Percentiles rank a stretch among this genome's conserved stretches.
Evolutionary conservation across 2,329 filamentous ascomycete species (phyloP).

Genomic region (Sphaerulina vaccinii): DNA sequence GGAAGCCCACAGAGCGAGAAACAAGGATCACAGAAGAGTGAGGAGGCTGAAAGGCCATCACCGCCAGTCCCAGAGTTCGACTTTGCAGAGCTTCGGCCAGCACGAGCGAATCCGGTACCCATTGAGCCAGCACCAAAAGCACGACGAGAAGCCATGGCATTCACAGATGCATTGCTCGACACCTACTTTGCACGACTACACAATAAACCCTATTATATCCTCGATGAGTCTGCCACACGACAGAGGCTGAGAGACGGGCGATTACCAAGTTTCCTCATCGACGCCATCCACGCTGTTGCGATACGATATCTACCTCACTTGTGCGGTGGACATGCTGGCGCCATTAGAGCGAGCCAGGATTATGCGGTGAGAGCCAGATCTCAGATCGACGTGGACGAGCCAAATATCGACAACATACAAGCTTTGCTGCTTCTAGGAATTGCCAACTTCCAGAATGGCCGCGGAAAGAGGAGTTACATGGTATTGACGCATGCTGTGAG

Average conservation of each 20-base stretch:
- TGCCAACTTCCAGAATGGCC: conserved; percentile 73
- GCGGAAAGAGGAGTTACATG: conserved; percentile 86
- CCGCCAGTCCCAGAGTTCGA: conserved; percentile 8
- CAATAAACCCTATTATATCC: conserved; percentile 76
- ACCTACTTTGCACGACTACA: conserved; percentile 78
- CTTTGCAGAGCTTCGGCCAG: conserved; percentile 8
- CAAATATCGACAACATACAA: conserved; percentile 75
- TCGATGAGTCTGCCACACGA: conserved; percentile 73
- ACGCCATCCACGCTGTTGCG: conserved; percentile 54
- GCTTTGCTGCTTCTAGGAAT: conserved; percentile 71
- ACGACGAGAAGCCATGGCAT: conserved; percentile 20
- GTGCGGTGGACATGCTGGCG: conserved; percentile 63
- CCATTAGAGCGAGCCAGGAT: conserved; percentile 68
- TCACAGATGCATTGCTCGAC: conserved; percentile 52
- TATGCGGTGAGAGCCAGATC: conserved; percentile 68
- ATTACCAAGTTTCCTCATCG: conserved; percentile 53
- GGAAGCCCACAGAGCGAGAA: conserved; percentile 10
- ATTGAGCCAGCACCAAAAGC: conserved; percentile 14
- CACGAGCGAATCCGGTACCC: conserved; percentile 7
- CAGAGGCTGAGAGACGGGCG: conserved; percentile 70
- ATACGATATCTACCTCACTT: conserved; percentile 67
- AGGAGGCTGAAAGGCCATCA: conserved; percentile 11
- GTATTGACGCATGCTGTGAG: conserved; percentile 74
- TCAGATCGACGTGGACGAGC: conserved; percentile 75
- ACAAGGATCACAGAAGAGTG: conserved; percentile 4